Base-by-base conservation (phyloP, 2,329 filamentous ascomycete species). In the Ophiocordyceps robertsii region DNA sequence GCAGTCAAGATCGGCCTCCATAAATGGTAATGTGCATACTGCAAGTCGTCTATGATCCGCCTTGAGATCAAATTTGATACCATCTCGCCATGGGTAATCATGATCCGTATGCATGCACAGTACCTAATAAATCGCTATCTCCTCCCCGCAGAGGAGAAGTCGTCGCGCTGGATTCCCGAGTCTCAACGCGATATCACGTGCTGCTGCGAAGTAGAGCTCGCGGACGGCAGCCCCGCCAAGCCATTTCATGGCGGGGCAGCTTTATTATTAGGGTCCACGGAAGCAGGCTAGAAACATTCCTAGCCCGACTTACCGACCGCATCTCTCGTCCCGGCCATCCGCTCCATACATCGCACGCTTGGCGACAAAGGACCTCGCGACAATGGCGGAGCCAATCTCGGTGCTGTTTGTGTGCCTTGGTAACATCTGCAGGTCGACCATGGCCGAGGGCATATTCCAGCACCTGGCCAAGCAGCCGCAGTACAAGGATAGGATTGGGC, bases 381-480 rank as follows among this genome's bases (percentile, higher is more conserved):
- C 47, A 17, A 64, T 65, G 63, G 45, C 63, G 7, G 63, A 65
- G 46, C 59, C 61, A 33, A 51, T 85, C 43, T 88, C 82, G 3
- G 83, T 96, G 32, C 76, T 96, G 41, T 96, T 96, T 59, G 90
- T 96, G 53, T 98, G 92, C 65, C 73, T 96, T 30, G 92, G 92
- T 60, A 98, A 98, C 64, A 96, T 96, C 56, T 98, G 88, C 60
- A 72, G 75, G 46, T 95, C 88, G 8, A 85, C 92, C 29, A 96
- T 98, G 92, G 87, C 89, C 38, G 90, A 96, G 68, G 92, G 85
- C 40, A 84, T 95, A 50, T 96, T 98, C 66, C 77, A 79, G 45
- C 75, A 80, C 46, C 66, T 92, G 35, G 73, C 73, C 35, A 70
- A 74, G 50, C 74, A 81, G 51, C 64, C 73, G 38, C 69, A 75